phyloP scores from a whole-genome alignment of 768 basidiomycete species.

The Rickenella mellea region DNA sequence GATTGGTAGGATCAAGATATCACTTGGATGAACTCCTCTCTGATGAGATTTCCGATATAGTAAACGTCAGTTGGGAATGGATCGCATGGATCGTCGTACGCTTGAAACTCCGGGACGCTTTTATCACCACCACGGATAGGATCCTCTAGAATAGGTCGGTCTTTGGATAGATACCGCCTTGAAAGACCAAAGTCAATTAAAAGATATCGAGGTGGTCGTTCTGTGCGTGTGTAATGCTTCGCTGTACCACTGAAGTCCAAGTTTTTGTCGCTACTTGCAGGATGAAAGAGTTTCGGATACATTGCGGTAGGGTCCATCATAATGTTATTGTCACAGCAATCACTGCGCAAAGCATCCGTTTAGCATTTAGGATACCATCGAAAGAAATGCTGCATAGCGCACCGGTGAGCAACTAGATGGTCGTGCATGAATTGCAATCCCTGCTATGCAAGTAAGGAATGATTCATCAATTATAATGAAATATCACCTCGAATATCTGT shows the following conservation, averaged over 20 bases:
- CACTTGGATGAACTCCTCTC: conserved; percentile 11
- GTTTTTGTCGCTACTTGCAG: background rate
- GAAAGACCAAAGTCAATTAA: conserved; percentile 16
- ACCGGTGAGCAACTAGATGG: conserved; percentile 28
- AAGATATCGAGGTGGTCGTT: conserved; percentile 16
- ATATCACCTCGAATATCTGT: conserved; percentile 24
- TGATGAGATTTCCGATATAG: conserved; percentile 14
- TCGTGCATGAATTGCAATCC: conserved; percentile 28
- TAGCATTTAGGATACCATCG: background rate
- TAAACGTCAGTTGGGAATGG: conserved; percentile 19
- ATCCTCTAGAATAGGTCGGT: conserved; percentile 7
- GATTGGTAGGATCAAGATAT: too few relatives aligned
- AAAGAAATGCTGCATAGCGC: conserved; percentile 2
- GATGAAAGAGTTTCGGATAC: conserved; percentile 12
- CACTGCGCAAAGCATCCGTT: conserved; percentile 1
- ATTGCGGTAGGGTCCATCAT: conserved; percentile 12
- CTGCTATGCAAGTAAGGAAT: conserved; percentile 8
- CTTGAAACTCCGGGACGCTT: conserved; percentile 26
- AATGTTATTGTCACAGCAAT: conserved; percentile 9
- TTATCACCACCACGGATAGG: conserved; percentile 26
- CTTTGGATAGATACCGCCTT: conserved; percentile 8
- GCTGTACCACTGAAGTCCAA: conserved; percentile 4
- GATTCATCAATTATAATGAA: background rate
- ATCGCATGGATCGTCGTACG: conserved; percentile 3
- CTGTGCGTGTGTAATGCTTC: conserved; percentile 11